Evolutionary conservation across 257 asterid species (phyloP).

Genomic region (Solanum pennellii): DNA sequence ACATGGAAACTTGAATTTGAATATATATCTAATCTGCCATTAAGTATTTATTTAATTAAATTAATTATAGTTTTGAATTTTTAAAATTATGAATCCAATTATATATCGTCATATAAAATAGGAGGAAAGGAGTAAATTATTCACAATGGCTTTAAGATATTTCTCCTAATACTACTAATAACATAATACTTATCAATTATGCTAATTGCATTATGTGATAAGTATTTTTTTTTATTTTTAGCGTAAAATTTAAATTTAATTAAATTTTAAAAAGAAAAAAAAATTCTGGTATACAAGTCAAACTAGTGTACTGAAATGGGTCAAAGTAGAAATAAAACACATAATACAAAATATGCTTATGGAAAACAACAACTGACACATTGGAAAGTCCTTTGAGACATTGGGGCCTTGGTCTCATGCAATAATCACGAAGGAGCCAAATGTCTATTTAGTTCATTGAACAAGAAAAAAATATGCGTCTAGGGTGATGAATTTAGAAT

Average conservation of each 20-base stretch:
- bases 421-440: not conserved
- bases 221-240: too few species aligned
- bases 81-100: not conserved
- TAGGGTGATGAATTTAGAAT: accelerated
- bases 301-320: not conserved
- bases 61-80: not conserved
- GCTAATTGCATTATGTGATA: too few species aligned
- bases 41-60: not conserved
- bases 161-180: not conserved
- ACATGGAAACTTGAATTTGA: not conserved
- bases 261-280: too few species aligned
- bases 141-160: not conserved
- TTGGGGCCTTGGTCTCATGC: not conserved
- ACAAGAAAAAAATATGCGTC: not conserved
- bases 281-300: not conserved
- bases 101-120: not conserved
- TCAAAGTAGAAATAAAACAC: not conserved
- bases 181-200: too few species aligned
- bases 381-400: not conserved
- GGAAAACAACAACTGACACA: not conserved
- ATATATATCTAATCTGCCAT: not conserved
- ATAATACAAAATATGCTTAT: not conserved
- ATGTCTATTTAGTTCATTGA: not conserved
- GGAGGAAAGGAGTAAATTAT: not conserved
- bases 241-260: accelerated